These are phyloP conservation scores for Pterocarpus santalinus DNA, from an alignment of 306 rosid species.

Conservation along the genomic window DNA sequence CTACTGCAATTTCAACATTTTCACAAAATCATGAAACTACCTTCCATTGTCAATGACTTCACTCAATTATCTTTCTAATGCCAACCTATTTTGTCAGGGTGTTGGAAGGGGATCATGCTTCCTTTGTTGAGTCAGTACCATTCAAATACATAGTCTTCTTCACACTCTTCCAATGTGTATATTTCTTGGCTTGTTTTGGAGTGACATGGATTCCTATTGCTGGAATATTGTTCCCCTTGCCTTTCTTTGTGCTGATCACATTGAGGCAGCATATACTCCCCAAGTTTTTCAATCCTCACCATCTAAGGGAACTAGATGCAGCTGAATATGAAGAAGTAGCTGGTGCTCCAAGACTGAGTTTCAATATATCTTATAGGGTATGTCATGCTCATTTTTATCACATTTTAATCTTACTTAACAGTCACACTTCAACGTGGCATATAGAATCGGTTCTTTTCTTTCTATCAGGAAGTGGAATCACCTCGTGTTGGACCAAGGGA, in stretches of 20 bases:
- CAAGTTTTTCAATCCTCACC: constrained; percentile 60
- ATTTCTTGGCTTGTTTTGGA: constrained; percentile 71
- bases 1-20: constrained; percentile 22
- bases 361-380: constrained; percentile 60
- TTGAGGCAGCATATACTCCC: constrained; percentile 82
- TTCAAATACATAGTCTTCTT: constrained; percentile 61
- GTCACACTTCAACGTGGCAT: neutral
- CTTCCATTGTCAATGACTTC: neutral
- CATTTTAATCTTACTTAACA: neutral
- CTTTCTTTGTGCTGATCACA: constrained; percentile 74
- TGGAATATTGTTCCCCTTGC: constrained; percentile 85
- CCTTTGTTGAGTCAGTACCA: constrained; percentile 84
- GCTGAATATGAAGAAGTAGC: constrained; percentile 84
- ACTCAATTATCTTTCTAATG: constrained; percentile 19
- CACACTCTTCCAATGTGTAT: constrained; percentile 75
- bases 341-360: constrained; percentile 56
- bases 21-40: constrained; percentile 7
- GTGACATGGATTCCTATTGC: constrained; percentile 88
- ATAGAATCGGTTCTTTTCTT: neutral
- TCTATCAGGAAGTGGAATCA: constrained; percentile 60
- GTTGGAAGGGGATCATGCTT: constrained; percentile 70
- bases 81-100: constrained; percentile 57
- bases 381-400: constrained; percentile 14
- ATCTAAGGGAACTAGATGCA: constrained; percentile 78
- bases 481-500: constrained; percentile 48